phyloP scores from a whole-genome alignment of 106 monocot species.

The Dioscorea dumetorum region DNA sequence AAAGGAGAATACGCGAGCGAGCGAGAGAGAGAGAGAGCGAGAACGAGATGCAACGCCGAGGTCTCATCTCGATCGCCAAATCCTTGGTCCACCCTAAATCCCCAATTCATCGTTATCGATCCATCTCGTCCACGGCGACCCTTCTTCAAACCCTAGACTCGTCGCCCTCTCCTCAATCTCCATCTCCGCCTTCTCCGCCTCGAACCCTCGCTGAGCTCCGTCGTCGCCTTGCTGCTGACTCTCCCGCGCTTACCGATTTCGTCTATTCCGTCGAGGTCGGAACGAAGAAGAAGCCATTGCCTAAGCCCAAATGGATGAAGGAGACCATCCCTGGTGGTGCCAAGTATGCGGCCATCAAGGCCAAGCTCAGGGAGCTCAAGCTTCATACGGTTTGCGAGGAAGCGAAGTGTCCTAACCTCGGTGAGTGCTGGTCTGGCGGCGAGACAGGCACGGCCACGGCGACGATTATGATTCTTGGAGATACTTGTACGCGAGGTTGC shows the following conservation, averaged over 20 bases:
- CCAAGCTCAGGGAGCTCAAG: constrained; percentile 74
- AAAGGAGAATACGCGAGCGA: too few relatives aligned
- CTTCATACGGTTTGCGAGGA: constrained; percentile 98
- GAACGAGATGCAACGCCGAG: background rate
- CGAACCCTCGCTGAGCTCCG: constrained; percentile 48
- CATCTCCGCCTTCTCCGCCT: constrained; percentile 19
- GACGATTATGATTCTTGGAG: constrained; percentile 95
- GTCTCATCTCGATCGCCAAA: background rate
- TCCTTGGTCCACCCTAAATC: background rate
- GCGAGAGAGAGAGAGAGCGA: background rate
- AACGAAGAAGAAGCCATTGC: constrained; percentile 77
- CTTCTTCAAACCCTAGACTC: background rate
- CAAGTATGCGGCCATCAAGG: constrained; percentile 87
- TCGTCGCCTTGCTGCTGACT: constrained; percentile 46
- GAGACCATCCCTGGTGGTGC: constrained; percentile 70
- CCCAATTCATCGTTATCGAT: constrained; percentile 7
- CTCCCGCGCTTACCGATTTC: constrained; percentile 57
- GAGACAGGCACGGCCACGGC: constrained; percentile 96
- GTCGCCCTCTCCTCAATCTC: constrained; percentile 1
- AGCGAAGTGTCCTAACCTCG: constrained; percentile 86
- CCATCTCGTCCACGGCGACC: constrained; percentile 14
- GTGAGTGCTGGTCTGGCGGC: constrained; percentile 96
- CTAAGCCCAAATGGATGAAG: constrained; percentile 98
- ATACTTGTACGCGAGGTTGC: constrained; percentile 91
- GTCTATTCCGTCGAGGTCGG: constrained; percentile 90